phyloP scores from a whole-genome alignment of 2,329 filamentous ascomycete genomes.

The Fusarium secorum region DNA sequence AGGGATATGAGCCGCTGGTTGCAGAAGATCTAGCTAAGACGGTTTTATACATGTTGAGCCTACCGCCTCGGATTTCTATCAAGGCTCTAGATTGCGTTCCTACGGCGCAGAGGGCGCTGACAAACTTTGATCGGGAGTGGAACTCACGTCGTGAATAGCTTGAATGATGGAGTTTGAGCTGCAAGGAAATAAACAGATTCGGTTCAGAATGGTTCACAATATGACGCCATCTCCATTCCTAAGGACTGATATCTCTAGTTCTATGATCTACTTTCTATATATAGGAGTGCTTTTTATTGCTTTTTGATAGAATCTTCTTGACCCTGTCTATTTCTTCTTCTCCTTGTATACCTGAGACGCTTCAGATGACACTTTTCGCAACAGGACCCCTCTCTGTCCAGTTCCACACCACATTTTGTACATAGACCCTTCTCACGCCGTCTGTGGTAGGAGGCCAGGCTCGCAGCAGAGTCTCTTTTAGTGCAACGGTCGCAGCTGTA shows the following conservation, averaged over 20 bases:
- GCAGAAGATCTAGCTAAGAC: constrained; percentile 16
- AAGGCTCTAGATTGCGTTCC: constrained; percentile 28
- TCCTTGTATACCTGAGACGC: too few species aligned
- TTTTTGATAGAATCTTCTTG: fast-evolving
- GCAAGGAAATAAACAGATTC: fast-evolving
- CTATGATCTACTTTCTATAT: background rate
- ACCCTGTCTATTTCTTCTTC: too few species aligned
- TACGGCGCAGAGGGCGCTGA: background rate
- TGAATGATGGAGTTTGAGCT: fast-evolving
- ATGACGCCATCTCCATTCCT: background rate
- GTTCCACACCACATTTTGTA: background rate
- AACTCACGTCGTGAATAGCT: background rate
- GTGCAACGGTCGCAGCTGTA: background rate
- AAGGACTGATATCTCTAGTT: background rate
- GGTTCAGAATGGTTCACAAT: too few species aligned
- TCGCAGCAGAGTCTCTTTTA: background rate
- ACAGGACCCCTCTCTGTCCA: background rate
- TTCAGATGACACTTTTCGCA: background rate
- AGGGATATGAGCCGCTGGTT: constrained; percentile 11
- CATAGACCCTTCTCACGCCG: background rate
- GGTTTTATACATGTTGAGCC: constrained; percentile 17
- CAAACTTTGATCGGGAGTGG: background rate
- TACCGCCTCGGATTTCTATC: constrained; percentile 6
- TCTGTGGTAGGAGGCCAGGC: fast-evolving
- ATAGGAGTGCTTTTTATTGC: fast-evolving